These are phyloP conservation scores for Candida frijolesensis DNA, from an alignment of 1,139 yeast genomes.

Conservation along the genomic window DNA sequence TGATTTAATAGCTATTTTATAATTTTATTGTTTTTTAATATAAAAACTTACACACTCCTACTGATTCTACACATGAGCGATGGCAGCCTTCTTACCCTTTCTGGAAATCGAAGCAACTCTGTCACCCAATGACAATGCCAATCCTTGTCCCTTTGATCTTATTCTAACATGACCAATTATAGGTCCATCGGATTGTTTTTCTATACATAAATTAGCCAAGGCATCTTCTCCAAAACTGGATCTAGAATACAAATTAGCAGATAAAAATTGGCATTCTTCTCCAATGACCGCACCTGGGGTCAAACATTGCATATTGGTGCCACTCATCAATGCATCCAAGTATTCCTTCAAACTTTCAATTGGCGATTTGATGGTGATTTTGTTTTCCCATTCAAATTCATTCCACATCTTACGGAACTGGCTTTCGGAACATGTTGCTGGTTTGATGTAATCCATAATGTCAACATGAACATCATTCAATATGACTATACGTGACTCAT, in stretches of 20 bases:
- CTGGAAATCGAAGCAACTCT: slow-evolving; percentile 81
- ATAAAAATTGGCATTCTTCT: slow-evolving; percentile 87
- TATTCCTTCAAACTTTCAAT: slow-evolving; percentile 74
- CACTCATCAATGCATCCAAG: slow-evolving; percentile 73
- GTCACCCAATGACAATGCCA: slow-evolving; percentile 94
- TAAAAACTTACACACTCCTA: background rate
- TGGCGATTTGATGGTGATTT: slow-evolving; percentile 82
- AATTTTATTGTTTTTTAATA: background rate
- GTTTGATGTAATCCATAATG: slow-evolving; percentile 96
- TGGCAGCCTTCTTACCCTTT: slow-evolving; percentile 38
- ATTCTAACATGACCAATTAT: slow-evolving; percentile 95
- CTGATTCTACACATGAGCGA: slow-evolving; percentile 23
- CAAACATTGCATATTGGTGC: slow-evolving; percentile 92
- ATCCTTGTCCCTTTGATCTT: slow-evolving; percentile 96
- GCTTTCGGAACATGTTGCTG: slow-evolving; percentile 85
- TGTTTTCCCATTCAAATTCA: slow-evolving; percentile 99
- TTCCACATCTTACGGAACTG: slow-evolving; percentile 98
- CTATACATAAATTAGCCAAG: slow-evolving; percentile 92
- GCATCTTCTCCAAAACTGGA: slow-evolving; percentile 98
- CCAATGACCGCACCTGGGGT: slow-evolving; percentile 89
- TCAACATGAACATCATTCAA: slow-evolving; percentile 94
- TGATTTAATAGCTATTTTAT: background rate
- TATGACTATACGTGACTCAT: slow-evolving; percentile 86
- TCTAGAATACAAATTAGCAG: slow-evolving; percentile 91
- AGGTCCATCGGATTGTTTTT: slow-evolving; percentile 71